Evolutionary conservation across 306 rosid species (phyloP).

Genomic region (Vigna trinervia): DNA sequence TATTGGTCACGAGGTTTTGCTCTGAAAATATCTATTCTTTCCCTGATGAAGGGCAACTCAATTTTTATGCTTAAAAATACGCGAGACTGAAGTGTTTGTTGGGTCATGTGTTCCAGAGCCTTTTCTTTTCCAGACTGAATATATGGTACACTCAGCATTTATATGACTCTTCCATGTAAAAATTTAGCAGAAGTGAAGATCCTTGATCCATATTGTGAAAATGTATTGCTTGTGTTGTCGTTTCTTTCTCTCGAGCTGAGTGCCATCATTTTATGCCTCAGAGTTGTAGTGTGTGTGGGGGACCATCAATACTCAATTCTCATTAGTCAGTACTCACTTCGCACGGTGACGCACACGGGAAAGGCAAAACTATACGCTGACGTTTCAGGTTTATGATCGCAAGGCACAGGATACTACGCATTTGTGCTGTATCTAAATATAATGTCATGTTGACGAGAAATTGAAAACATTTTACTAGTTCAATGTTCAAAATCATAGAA

Average conservation of each 20-base stretch:
- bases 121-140: neutral
- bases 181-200: neutral
- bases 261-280: conserved; percentile 8
- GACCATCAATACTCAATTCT: conserved; percentile 22
- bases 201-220: neutral
- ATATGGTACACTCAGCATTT: neutral
- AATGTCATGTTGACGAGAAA: neutral
- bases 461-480: neutral
- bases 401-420: neutral
- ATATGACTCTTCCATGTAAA: neutral
- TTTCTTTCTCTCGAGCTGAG: conserved; percentile 40
- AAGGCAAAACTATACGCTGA: neutral
- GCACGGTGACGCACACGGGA: conserved; percentile 34
- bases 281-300: conserved; percentile 36
- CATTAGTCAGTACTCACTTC: conserved; percentile 27
- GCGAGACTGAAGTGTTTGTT: neutral
- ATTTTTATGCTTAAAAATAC: neutral
- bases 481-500: neutral
- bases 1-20: neutral
- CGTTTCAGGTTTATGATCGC: conserved; percentile 4
- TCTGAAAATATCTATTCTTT: neutral
- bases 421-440: neutral
- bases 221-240: neutral
- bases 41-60: neutral
- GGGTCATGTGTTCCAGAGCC: conserved; percentile 19